Percentiles rank a stretch among this genome's conserved stretches.
phyloP scores from a whole-genome alignment of 306 rosid species.

The Gynostemma pentaphyllum region DNA sequence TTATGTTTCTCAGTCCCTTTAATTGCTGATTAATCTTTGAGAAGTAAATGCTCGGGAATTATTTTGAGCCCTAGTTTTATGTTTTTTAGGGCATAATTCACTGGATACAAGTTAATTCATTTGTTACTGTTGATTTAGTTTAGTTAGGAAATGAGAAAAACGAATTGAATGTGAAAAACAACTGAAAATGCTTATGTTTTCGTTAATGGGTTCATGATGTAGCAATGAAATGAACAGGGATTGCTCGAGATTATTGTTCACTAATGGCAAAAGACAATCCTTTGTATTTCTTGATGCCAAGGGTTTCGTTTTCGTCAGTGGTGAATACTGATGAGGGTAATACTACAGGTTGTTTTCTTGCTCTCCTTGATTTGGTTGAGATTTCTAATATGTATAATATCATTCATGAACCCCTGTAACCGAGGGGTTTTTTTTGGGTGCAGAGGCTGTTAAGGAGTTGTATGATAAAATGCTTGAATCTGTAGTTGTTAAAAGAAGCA shows the following conservation, averaged over 20 bases:
- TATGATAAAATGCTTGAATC: slow-evolving; percentile 67
- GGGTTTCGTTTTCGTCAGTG: slow-evolving; percentile 39
- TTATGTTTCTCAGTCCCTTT: background rate
- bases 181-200: no score
- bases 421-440: slow-evolving; percentile 14
- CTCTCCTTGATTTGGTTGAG: background rate
- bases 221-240: slow-evolving; percentile 29
- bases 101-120: background rate
- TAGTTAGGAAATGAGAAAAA: background rate
- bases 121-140: background rate
- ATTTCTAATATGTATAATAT: background rate
- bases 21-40: no score
- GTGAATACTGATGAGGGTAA: slow-evolving; percentile 19
- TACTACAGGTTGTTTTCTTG: slow-evolving; percentile 44
- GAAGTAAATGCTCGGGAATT: background rate
- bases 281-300: slow-evolving; percentile 17
- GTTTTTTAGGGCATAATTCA: background rate
- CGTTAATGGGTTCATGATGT: background rate
- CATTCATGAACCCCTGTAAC: slow-evolving; percentile 3
- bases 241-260: slow-evolving; percentile 13
- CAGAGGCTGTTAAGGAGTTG: slow-evolving; percentile 68
- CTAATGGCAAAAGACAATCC: slow-evolving; percentile 16
- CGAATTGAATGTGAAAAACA: no score
- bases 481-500: slow-evolving; percentile 47
- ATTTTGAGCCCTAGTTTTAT: background rate